Evolutionary conservation across 257 asterid species (phyloP).

Genomic region (Petrea volubilis): DNA sequence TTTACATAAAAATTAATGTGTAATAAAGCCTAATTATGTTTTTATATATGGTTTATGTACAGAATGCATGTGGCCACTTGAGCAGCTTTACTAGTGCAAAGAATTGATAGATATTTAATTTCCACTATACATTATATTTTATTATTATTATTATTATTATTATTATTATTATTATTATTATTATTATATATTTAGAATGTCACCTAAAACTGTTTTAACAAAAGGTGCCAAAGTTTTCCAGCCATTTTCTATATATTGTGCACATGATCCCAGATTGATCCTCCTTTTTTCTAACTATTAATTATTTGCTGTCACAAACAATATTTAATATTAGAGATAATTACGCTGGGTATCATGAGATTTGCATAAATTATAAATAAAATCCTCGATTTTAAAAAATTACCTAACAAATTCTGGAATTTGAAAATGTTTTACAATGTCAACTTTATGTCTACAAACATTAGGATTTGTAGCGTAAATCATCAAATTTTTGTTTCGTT

Average conservation of each 20-base stretch:
- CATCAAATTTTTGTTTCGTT: too few relatives aligned
- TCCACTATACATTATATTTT: conserved; percentile 22
- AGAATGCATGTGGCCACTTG: conserved; percentile 52
- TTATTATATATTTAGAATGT: conserved; percentile 27
- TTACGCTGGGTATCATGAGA: too few relatives aligned
- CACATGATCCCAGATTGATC: conserved; percentile 58
- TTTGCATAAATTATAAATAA: too few relatives aligned
- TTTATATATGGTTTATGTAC: conserved; percentile 11
- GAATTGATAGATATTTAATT: neutral
- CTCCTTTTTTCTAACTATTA: conserved; percentile 8
- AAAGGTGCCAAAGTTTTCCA: conserved; percentile 34
- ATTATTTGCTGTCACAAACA: conserved; percentile 21
- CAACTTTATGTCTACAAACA: too few relatives aligned
- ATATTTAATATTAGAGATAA: conserved; percentile 18
- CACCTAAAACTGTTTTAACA: conserved; percentile 19
- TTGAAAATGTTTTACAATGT: too few relatives aligned
- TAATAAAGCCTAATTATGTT: conserved; percentile 24
- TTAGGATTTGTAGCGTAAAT: too few relatives aligned
- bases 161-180: too few relatives aligned
- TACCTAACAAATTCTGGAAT: too few relatives aligned
- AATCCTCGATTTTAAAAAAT: too few relatives aligned
- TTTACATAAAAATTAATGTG: neutral
- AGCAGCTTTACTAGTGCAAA: conserved; percentile 24
- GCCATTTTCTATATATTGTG: conserved; percentile 32
- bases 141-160: too few relatives aligned